phyloP scores from a whole-genome alignment of 305 asterid genomes.

The Stenogyne calaminthoides region DNA sequence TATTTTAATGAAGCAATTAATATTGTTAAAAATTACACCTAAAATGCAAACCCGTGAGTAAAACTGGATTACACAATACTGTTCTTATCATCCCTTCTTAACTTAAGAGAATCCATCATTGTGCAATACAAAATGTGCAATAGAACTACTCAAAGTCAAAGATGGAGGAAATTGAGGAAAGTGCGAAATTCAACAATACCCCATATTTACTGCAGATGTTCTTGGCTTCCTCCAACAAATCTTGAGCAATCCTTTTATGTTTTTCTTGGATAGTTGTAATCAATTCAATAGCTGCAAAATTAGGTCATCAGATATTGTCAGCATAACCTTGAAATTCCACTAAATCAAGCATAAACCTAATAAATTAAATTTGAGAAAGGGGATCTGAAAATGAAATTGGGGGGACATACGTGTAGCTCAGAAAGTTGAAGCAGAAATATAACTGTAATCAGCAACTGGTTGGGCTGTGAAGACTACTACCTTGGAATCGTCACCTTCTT shows the following conservation, averaged over 20 bases:
- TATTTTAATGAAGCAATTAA: no score
- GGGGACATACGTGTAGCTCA: slow-evolving; percentile 53
- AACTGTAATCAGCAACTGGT: slow-evolving; percentile 41
- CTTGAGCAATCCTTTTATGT: slow-evolving; percentile 37
- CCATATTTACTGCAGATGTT: slow-evolving; percentile 43
- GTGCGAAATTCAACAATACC: slow-evolving; percentile 35
- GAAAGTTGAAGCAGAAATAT: slow-evolving; percentile 50
- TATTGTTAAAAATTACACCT: no score
- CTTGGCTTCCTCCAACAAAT: slow-evolving; percentile 56
- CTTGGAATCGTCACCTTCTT: no score
- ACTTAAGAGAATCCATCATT: no score
- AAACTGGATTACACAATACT: no score
- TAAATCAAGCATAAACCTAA: background rate
- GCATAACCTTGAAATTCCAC: background rate
- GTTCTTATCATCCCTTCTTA: no score
- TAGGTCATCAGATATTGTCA: background rate
- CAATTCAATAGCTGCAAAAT: slow-evolving; percentile 50
- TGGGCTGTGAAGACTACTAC: slow-evolving; percentile 51
- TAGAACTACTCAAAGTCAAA: background rate
- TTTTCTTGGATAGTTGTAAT: slow-evolving; percentile 45
- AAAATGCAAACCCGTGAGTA: no score
- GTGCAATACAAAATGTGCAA: background rate
- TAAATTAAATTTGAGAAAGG: no score
- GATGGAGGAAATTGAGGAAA: background rate
- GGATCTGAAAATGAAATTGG: background rate